Percentiles rank a stretch among this genome's conserved stretches.
phyloP scores from a whole-genome alignment of 805 yeast genomes.

The Kodamaea fukazawae region DNA sequence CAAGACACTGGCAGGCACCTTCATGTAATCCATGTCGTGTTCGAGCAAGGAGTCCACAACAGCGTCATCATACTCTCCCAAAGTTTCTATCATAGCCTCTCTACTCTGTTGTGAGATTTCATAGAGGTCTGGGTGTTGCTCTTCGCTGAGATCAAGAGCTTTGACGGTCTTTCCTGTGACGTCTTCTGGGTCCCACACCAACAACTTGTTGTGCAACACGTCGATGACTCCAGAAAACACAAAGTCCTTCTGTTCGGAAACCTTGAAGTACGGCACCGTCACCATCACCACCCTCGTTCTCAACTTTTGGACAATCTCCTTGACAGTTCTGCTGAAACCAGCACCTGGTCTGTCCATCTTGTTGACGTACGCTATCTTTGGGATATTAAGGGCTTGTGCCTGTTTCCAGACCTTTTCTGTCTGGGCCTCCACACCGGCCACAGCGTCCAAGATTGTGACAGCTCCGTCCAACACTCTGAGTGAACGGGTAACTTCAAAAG shows the following conservation, averaged over 20 bases:
- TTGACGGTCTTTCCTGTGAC: conserved; percentile 50
- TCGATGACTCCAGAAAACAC: conserved; percentile 74
- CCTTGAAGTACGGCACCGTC: conserved; percentile 71
- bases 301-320: conserved; percentile 73
- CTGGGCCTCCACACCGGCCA: conserved; percentile 98
- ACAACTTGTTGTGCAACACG: conserved; percentile 58
- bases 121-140: conserved; percentile 24
- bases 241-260: conserved; percentile 27
- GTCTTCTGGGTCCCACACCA: conserved; percentile 47
- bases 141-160: conserved; percentile 36
- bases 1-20: conserved; percentile 55
- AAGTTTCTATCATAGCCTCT: conserved; percentile 76
- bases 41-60: conserved; percentile 78
- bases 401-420: conserved; percentile 97
- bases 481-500: conserved; percentile 89
- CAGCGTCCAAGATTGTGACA: conserved; percentile 88
- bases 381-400: conserved; percentile 64
- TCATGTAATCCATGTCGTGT: conserved; percentile 62
- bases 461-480: conserved; percentile 92
- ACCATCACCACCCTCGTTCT: conserved; percentile 70
- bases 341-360: conserved; percentile 98
- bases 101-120: conserved; percentile 57
- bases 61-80: conserved; percentile 78
- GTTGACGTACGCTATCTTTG: conserved; percentile 77
- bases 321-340: conserved; percentile 86